Conservation (phyloP, 768 basidiomycete genomes). For the Strobilomyces confusus region DNA sequence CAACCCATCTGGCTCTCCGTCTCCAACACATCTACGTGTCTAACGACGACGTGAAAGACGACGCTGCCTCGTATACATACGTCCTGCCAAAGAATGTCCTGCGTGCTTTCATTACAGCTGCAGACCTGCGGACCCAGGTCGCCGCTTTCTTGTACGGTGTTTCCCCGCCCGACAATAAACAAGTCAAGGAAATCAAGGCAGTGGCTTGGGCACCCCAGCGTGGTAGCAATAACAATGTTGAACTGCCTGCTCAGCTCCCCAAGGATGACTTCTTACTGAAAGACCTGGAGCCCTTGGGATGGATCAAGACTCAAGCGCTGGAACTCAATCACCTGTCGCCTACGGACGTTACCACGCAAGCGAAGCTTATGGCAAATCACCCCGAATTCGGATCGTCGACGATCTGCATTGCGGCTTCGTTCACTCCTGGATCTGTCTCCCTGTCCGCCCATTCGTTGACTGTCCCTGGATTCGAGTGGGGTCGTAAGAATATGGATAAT, state of each 20-base stretch:
- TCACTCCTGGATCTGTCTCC: slow-evolving; percentile 97
- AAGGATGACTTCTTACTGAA: slow-evolving; percentile 94
- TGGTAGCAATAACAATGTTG: slow-evolving; percentile 91
- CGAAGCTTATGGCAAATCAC: slow-evolving; percentile 95
- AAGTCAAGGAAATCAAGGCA: slow-evolving; percentile 98
- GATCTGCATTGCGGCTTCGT: slow-evolving; percentile 91
- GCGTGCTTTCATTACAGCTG: slow-evolving; percentile 86
- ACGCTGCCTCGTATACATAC: slow-evolving; percentile 90
- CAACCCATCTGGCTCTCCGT: slow-evolving; percentile 93
- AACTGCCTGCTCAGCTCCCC: slow-evolving; percentile 85
- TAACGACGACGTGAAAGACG: slow-evolving; percentile 98
- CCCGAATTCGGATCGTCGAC: slow-evolving; percentile 92
- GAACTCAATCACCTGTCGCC: slow-evolving; percentile 93
- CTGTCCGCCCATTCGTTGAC: slow-evolving; percentile 89
- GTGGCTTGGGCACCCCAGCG: slow-evolving; percentile 97
- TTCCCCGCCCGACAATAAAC: slow-evolving; percentile 93
- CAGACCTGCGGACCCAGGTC: slow-evolving; percentile 94
- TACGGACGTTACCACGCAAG: slow-evolving; percentile 89
- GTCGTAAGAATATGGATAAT: slow-evolving; percentile 86
- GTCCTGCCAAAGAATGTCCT: slow-evolving; percentile 97
- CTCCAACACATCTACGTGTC: slow-evolving; percentile 99
- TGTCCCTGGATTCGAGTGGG: slow-evolving; percentile 96
- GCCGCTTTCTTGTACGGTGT: slow-evolving; percentile 91
- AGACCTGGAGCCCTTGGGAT: slow-evolving; percentile 92
- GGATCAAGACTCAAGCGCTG: slow-evolving; percentile 94